These are phyloP conservation scores for Calocera cornea DNA, from an alignment of 768 basidiomycete genomes.

Conservation along the genomic window DNA sequence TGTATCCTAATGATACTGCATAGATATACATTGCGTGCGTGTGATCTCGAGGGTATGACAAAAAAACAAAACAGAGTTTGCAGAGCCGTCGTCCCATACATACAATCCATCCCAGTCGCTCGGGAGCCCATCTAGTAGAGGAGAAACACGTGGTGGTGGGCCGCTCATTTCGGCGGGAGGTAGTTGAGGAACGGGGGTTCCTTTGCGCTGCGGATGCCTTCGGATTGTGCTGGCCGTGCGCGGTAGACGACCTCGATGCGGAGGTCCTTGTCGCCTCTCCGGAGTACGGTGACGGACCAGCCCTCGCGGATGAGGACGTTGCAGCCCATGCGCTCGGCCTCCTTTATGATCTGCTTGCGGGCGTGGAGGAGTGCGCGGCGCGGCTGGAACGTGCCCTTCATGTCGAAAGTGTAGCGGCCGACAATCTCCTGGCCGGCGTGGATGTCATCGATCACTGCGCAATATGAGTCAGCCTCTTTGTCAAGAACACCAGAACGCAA, in stretches of 20 bases:
- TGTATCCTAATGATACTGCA: background rate
- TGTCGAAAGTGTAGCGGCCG: background rate
- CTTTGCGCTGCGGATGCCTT: slow-evolving; percentile 33
- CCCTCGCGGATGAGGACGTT: slow-evolving; percentile 57
- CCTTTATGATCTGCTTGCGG: slow-evolving; percentile 46
- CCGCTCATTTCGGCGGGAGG: slow-evolving; percentile 12
- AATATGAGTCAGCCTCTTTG: background rate
- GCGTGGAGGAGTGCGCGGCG: slow-evolving; percentile 42
- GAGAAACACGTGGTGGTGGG: background rate
- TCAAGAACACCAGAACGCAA: background rate
- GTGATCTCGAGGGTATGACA: background rate
- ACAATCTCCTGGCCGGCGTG: background rate
- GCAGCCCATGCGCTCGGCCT: slow-evolving; percentile 40
- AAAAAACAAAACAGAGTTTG: background rate
- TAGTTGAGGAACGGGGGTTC: slow-evolving; percentile 47
- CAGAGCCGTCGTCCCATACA: background rate
- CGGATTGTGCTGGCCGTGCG: slow-evolving; percentile 48
- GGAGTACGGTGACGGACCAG: slow-evolving; percentile 48
- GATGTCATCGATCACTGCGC: background rate
- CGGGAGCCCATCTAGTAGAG: background rate
- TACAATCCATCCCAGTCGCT: too few relatives aligned
- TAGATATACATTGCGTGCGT: slow-evolving; percentile 1
- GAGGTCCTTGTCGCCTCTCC: slow-evolving; percentile 41
- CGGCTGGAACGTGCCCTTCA: background rate
- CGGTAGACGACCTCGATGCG: slow-evolving; percentile 58